phyloP scores from a whole-genome alignment of 179 eudicot species.

The Kewa caespitosa region DNA sequence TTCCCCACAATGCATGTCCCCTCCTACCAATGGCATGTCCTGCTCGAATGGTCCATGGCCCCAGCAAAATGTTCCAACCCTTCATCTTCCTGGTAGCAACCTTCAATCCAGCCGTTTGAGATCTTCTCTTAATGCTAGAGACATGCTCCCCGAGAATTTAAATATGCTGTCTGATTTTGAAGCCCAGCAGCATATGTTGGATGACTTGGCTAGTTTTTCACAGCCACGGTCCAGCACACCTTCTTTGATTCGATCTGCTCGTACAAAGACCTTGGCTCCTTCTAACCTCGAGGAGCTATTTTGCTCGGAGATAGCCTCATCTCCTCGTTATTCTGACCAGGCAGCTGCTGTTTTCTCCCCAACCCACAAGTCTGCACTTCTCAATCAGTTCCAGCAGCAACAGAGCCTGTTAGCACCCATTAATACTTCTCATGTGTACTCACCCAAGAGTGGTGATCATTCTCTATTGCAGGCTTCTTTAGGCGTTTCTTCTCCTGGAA shows the following conservation, averaged over 20 bases:
- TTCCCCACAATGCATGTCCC: constrained; percentile 58
- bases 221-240: constrained; percentile 22
- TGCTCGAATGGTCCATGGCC: constrained; percentile 45
- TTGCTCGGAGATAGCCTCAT: constrained; percentile 29
- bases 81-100: constrained; percentile 42
- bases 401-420: constrained; percentile 36
- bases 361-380: constrained; percentile 30
- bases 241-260: constrained; percentile 25
- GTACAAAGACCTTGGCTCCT: constrained; percentile 27
- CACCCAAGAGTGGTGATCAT: constrained; percentile 36
- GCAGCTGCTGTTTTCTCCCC: constrained; percentile 29
- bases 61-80: constrained; percentile 54
- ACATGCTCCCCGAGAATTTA: constrained; percentile 24
- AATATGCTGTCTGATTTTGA: constrained; percentile 34
- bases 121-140: constrained; percentile 35
- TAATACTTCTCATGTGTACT: constrained; percentile 27
- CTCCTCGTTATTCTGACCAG: constrained; percentile 37
- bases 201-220: constrained; percentile 29
- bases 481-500: constrained; percentile 48
- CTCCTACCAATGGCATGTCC: constrained; percentile 42
- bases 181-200: constrained; percentile 25
- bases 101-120: constrained; percentile 42
- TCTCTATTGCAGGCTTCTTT: constrained; percentile 49
- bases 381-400: constrained; percentile 38
- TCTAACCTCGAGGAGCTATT: constrained; percentile 38